These are phyloP conservation scores for Daucus carota DNA, from an alignment of 129 eudicot species.

Conservation along the genomic window DH1_v3.0 NC_030382.2:58998501-58999000, in stretches of 20 bases:
- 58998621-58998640: slow-evolving; percentile 37
- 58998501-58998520: slow-evolving; percentile 70
- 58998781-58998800: slow-evolving; percentile 25
- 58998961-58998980: not conserved
- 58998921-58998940: not conserved
- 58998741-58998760: slow-evolving; percentile 48
- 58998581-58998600: slow-evolving; percentile 61
- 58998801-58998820: slow-evolving; percentile 18
- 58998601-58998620: slow-evolving; percentile 56
- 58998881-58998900: slow-evolving; percentile 56
- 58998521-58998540: slow-evolving; percentile 76
- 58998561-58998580: slow-evolving; percentile 55
- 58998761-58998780: slow-evolving; percentile 18
- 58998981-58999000: slow-evolving; percentile 25
- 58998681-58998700: slow-evolving; percentile 84
- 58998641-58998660: slow-evolving; percentile 42
- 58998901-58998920: slow-evolving; percentile 11
- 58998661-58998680: slow-evolving; percentile 31
- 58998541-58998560: slow-evolving; percentile 56
- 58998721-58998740: slow-evolving; percentile 44
- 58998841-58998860: slow-evolving; percentile 64
- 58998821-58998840: slow-evolving; percentile 49
- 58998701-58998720: slow-evolving; percentile 70
- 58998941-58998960: not conserved
- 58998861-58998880: slow-evolving; percentile 67